Conservation (phyloP, 2,329 filamentous ascomycete genomes). For the Seiridium cupressi region DNA sequence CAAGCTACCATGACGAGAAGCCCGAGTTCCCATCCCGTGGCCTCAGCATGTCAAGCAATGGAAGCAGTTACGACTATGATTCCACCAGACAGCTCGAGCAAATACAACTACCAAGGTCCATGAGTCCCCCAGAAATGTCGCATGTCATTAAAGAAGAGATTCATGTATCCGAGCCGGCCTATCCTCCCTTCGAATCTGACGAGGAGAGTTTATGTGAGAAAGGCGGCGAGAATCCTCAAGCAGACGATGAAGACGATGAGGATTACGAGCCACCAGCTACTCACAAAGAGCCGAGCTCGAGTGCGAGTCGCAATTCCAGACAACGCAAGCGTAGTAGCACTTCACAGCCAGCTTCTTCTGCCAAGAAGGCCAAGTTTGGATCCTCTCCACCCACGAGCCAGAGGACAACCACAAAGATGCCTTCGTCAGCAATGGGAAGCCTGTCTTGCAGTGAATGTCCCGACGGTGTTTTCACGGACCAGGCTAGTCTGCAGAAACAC, state of each 20-base stretch:
- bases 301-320: slow-evolving; percentile 14
- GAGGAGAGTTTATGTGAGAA: slow-evolving; percentile 9
- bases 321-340: slow-evolving; percentile 21
- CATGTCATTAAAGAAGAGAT: slow-evolving; percentile 24
- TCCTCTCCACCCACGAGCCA: slow-evolving; percentile 14
- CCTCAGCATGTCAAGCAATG: slow-evolving; percentile 32
- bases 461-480: slow-evolving; percentile 41
- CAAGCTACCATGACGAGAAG: slow-evolving; percentile 25
- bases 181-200: slow-evolving; percentile 15
- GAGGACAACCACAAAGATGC: slow-evolving; percentile 16
- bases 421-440: slow-evolving; percentile 20
- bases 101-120: slow-evolving; percentile 13
- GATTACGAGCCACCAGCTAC: slow-evolving; percentile 21
- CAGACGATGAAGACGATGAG: slow-evolving; percentile 19
- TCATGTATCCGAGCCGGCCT: slow-evolving; percentile 6
- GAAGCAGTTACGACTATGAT: slow-evolving; percentile 19
- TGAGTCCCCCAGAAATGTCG: slow-evolving; percentile 24
- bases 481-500: slow-evolving; percentile 44
- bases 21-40: slow-evolving; percentile 22
- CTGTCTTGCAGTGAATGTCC: slow-evolving; percentile 36
- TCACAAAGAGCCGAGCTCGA: slow-evolving; percentile 14
- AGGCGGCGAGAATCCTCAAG: neutral
- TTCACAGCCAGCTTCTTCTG: slow-evolving; percentile 11
- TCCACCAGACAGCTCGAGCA: slow-evolving; percentile 14
- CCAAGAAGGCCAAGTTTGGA: slow-evolving; percentile 24